phyloP scores from a whole-genome alignment of 495 filamentous ascomycete genomes.

The Xylaria acuta region DNA sequence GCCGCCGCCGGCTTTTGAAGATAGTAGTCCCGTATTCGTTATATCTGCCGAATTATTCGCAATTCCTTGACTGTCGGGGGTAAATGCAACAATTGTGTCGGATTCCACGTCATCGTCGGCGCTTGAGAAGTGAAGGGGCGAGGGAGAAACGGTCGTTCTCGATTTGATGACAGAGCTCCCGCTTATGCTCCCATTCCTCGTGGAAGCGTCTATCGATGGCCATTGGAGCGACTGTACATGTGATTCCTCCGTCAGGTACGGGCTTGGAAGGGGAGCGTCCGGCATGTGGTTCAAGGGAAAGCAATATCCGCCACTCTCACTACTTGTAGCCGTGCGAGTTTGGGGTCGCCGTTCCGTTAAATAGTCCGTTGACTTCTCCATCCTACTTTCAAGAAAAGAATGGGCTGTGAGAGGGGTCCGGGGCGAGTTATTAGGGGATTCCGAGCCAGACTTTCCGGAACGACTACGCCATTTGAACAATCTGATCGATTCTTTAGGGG shows the following conservation, averaged over 20 bases:
- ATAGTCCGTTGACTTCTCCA: slow-evolving; percentile 31
- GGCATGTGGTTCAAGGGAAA: slow-evolving; percentile 29
- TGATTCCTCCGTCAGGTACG: slow-evolving; percentile 51
- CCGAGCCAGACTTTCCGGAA: slow-evolving; percentile 44
- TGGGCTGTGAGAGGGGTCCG: slow-evolving; percentile 35
- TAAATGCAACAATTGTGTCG: not conserved
- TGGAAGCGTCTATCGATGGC: slow-evolving; percentile 22
- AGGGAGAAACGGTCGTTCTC: slow-evolving; percentile 7
- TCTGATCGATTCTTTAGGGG: slow-evolving; percentile 39
- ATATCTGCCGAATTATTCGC: not conserved
- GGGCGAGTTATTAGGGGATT: slow-evolving; percentile 31
- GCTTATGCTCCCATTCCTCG: slow-evolving; percentile 17
- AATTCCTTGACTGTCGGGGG: not conserved
- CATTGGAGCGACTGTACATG: slow-evolving; percentile 52
- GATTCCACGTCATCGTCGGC: slow-evolving; percentile 2
- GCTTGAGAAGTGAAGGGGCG: slow-evolving; percentile 16
- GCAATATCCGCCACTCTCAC: slow-evolving; percentile 34
- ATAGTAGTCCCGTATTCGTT: not conserved
- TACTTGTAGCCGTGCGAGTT: slow-evolving; percentile 32
- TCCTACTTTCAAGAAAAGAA: slow-evolving; percentile 41
- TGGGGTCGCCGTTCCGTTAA: slow-evolving; percentile 37
- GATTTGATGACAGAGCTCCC: slow-evolving; percentile 19
- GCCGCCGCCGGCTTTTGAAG: not conserved
- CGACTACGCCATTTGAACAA: slow-evolving; percentile 47
- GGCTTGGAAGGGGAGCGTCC: slow-evolving; percentile 37